phyloP scores from a whole-genome alignment of 495 filamentous ascomycete species.

The Tuber umbilicatum region DNA sequence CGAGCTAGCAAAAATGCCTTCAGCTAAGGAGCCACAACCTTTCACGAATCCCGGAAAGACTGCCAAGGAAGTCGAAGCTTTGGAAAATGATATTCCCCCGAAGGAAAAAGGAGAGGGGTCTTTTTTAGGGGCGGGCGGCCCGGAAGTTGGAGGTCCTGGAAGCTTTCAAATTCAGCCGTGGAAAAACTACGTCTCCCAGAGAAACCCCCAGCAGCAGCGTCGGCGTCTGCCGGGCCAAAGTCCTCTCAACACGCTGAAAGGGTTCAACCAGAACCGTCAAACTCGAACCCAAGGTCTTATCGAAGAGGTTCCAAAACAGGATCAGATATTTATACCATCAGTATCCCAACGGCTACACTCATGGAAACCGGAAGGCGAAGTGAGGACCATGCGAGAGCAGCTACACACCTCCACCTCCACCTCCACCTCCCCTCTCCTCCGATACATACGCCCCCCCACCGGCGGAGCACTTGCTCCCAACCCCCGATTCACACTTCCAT shows the following conservation, averaged over 20 bases:
- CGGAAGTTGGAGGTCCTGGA: slow-evolving; percentile 11
- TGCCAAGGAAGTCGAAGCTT: slow-evolving; percentile 1
- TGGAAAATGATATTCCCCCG: neutral
- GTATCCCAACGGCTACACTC: slow-evolving; percentile 22
- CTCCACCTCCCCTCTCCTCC: slow-evolving; percentile 23
- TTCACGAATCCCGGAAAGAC: slow-evolving; percentile 12
- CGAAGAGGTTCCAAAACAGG: slow-evolving; percentile 12
- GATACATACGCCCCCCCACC: slow-evolving; percentile 21
- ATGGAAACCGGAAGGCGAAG: slow-evolving; percentile 4
- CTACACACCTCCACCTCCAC: slow-evolving; percentile 33
- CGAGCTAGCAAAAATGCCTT: slow-evolving; percentile 26
- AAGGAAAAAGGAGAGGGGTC: slow-evolving; percentile 1
- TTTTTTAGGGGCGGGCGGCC: slow-evolving; percentile 27
- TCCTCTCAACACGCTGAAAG: slow-evolving; percentile 11
- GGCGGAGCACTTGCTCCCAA: slow-evolving; percentile 19
- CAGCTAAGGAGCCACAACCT: slow-evolving; percentile 18
- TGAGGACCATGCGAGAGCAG: neutral
- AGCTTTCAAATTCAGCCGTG: neutral
- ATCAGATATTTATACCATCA: slow-evolving; percentile 28
- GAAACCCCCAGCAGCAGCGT: slow-evolving; percentile 10
- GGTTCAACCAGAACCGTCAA: slow-evolving; percentile 11
- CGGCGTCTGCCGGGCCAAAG: slow-evolving; percentile 19
- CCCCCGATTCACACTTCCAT: slow-evolving; percentile 6
- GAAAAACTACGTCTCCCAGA: slow-evolving; percentile 1
- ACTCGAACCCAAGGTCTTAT: slow-evolving; percentile 16